phyloP scores from a whole-genome alignment of 805 yeast genomes.

The Wickerhamiella hasegawae region DNA sequence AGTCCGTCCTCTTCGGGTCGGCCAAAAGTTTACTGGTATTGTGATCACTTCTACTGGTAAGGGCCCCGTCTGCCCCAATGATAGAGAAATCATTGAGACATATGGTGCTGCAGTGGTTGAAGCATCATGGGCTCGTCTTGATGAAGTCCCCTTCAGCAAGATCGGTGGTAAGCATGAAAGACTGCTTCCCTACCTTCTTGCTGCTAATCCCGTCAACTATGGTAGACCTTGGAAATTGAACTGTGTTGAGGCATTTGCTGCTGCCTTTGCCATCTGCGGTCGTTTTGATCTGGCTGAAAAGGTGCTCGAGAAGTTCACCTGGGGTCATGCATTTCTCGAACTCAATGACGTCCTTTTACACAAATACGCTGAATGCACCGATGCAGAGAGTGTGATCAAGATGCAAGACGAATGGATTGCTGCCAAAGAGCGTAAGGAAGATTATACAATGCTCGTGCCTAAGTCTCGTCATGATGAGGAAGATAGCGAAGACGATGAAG shows the following conservation, averaged over 20 bases:
- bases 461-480: constrained; percentile 34
- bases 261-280: constrained; percentile 90
- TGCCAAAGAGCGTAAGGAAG: constrained; percentile 45
- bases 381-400: constrained; percentile 48
- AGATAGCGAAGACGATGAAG: constrained; percentile 17
- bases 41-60: constrained; percentile 90
- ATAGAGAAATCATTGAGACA: constrained; percentile 55
- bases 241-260: constrained; percentile 96
- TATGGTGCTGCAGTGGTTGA: constrained; percentile 95
- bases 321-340: constrained; percentile 83
- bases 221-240: constrained; percentile 92
- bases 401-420: constrained; percentile 69
- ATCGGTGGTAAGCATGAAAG: constrained; percentile 87
- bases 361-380: constrained; percentile 65
- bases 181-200: constrained; percentile 77
- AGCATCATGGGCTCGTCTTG: constrained; percentile 97
- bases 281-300: constrained; percentile 76
- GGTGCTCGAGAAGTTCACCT: constrained; percentile 64
- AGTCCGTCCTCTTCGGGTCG: constrained; percentile 65
- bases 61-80: constrained; percentile 79
- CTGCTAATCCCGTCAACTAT: constrained; percentile 93
- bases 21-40: constrained; percentile 82
- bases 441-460: neutral
- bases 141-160: constrained; percentile 84
- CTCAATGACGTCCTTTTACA: constrained; percentile 67